Evolutionary conservation across 2,329 filamentous ascomycete species (phyloP).

Genomic region (Xylariaceae sp.): DNA sequence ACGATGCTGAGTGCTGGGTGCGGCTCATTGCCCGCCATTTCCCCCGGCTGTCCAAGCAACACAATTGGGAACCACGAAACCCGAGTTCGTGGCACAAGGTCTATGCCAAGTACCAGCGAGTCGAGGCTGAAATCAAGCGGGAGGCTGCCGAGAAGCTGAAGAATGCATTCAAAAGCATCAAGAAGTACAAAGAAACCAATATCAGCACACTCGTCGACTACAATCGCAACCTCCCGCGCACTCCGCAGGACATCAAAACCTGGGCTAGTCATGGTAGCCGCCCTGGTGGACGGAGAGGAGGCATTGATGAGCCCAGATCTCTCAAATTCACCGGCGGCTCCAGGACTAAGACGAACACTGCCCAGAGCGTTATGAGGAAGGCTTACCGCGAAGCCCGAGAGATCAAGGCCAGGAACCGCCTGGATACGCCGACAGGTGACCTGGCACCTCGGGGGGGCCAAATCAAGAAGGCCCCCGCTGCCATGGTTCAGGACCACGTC

Average conservation of each 20-base stretch:
- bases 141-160: constrained; percentile 52
- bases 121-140: constrained; percentile 49
- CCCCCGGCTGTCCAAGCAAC: constrained; percentile 51
- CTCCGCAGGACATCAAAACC: constrained; percentile 26
- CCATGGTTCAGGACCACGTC: constrained; percentile 46
- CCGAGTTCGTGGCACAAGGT: constrained; percentile 69
- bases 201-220: constrained; percentile 45
- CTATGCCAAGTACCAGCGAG: constrained; percentile 60
- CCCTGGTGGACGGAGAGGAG: constrained; percentile 5
- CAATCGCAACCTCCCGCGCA: constrained; percentile 38
- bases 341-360: constrained; percentile 43
- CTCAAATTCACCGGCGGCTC: constrained; percentile 40
- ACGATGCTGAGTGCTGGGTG: constrained; percentile 68
- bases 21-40: constrained; percentile 74
- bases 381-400: constrained; percentile 50
- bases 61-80: constrained; percentile 58
- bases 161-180: constrained; percentile 48
- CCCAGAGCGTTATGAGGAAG: constrained; percentile 47
- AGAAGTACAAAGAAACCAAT: constrained; percentile 50
- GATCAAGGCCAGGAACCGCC: constrained; percentile 39
- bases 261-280: constrained; percentile 8
- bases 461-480: constrained; percentile 41
- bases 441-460: constrained; percentile 27
- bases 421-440: constrained; percentile 33
- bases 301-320: constrained; percentile 19